phyloP scores from a whole-genome alignment of 169 alveolate species.

The Babesia ovis region DNA sequence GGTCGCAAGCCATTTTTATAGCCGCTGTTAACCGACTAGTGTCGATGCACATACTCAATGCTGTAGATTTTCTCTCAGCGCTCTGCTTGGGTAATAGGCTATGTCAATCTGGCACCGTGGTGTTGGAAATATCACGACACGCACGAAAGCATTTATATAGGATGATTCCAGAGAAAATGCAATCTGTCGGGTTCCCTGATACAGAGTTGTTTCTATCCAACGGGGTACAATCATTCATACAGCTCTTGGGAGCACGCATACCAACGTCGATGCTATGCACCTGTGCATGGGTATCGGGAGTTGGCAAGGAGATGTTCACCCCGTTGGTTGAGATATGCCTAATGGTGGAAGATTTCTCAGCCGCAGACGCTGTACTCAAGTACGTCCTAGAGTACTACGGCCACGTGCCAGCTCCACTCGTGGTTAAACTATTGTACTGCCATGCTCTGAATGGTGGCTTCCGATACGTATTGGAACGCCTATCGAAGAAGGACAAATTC shows the following conservation, averaged over 20 bases:
- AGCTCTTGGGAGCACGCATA: constrained; percentile 2
- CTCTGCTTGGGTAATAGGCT: constrained; percentile 19
- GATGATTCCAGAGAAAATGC: constrained; percentile 35
- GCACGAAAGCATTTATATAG: constrained; percentile 34
- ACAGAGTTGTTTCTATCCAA: constrained; percentile 31
- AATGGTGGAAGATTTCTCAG: constrained; percentile 42
- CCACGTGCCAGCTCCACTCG: constrained; percentile 26
- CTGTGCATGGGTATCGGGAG: constrained; percentile 27
- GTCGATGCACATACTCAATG: neutral
- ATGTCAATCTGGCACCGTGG: neutral
- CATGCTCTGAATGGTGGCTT: constrained; percentile 56
- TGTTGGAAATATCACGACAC: constrained; percentile 29
- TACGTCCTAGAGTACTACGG: constrained; percentile 61
- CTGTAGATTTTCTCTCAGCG: neutral
- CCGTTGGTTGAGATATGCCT: constrained; percentile 63
- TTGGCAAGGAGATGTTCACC: constrained; percentile 47
- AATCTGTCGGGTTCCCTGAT: constrained; percentile 30
- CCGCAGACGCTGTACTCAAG: constrained; percentile 56
- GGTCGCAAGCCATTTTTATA: neutral
- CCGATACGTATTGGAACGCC: constrained; percentile 11
- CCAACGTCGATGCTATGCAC: constrained; percentile 11
- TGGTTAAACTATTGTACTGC: constrained; percentile 18
- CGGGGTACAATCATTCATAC: constrained; percentile 31
- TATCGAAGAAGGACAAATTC: constrained; percentile 12
- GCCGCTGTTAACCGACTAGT: constrained; percentile 14